phyloP scores from a whole-genome alignment of 2,329 filamentous ascomycete species.

The Calonectria fujianensis region DNA sequence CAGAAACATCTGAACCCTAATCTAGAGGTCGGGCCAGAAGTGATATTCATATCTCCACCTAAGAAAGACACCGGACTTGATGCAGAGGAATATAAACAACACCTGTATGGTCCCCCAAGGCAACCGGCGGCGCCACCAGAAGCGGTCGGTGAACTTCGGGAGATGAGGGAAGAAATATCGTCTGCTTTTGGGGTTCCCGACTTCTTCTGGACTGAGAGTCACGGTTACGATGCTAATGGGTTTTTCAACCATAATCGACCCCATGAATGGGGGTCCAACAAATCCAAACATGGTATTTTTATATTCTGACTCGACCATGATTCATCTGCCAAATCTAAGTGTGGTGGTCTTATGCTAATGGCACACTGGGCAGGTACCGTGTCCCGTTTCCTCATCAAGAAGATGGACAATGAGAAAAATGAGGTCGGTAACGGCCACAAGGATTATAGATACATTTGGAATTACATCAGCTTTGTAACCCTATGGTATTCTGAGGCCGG shows the following conservation, averaged over 20 bases:
- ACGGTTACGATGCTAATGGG: neutral
- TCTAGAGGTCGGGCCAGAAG: neutral
- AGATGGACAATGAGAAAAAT: neutral
- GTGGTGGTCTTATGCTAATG: neutral
- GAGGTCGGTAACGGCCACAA: neutral
- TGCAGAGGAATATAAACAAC: neutral
- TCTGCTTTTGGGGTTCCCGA: neutral
- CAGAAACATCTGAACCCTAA: neutral
- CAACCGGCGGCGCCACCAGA: neutral
- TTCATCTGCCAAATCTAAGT: too few species aligned
- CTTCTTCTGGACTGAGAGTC: neutral
- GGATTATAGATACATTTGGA: neutral
- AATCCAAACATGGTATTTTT: neutral
- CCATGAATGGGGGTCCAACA: rapidly evolving
- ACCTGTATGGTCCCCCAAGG: neutral
- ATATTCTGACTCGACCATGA: neutral
- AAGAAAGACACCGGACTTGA: neutral
- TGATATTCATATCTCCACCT: neutral
- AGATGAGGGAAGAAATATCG: neutral
- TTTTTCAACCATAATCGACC: neutral
- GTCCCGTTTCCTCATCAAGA: neutral
- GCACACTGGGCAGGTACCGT: neutral
- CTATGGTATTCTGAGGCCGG: neutral
- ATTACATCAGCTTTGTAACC: neutral
- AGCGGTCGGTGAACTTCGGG: neutral